Conservation (phyloP, 129 eudicot species). For the Cynara cardunculus region DNA sequence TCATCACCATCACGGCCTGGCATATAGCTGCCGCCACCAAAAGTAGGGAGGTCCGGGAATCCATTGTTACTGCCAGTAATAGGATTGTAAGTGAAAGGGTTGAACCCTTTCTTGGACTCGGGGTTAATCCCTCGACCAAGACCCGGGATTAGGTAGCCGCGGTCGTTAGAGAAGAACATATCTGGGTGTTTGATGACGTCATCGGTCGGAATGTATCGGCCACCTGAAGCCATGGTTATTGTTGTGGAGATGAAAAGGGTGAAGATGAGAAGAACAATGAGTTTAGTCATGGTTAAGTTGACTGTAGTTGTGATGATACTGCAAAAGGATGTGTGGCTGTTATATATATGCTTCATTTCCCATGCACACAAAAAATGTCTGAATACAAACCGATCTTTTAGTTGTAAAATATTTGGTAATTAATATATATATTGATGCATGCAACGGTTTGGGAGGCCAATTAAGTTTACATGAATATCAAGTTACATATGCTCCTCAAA, state of each 20-base stretch:
- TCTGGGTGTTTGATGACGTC: slow-evolving; percentile 31
- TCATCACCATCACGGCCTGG: slow-evolving; percentile 64
- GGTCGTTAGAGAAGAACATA: slow-evolving; percentile 20
- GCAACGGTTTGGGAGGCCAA: background rate
- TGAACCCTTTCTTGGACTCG: slow-evolving; percentile 13
- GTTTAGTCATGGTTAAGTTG: slow-evolving; percentile 27
- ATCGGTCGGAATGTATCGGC: slow-evolving; percentile 29
- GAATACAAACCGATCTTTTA: background rate
- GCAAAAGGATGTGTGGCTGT: too few relatives aligned
- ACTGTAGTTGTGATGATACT: too few relatives aligned
- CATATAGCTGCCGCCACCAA: slow-evolving; percentile 20
- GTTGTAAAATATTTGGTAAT: background rate
- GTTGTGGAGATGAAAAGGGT: slow-evolving; percentile 16
- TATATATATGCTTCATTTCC: too few relatives aligned
- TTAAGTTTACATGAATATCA: background rate
- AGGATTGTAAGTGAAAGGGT: slow-evolving; percentile 45
- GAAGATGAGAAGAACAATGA: slow-evolving; percentile 13
- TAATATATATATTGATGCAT: background rate
- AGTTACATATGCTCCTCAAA: background rate
- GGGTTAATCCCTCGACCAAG: slow-evolving; percentile 40
- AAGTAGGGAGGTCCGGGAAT: background rate
- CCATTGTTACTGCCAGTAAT: slow-evolving; percentile 41
- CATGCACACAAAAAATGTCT: background rate
- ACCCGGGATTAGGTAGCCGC: slow-evolving; percentile 50
- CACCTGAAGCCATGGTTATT: background rate